These are phyloP conservation scores for Seiridium cupressi DNA, from an alignment of 2,329 filamentous ascomycete genomes.

Conservation along the genomic window DNA sequence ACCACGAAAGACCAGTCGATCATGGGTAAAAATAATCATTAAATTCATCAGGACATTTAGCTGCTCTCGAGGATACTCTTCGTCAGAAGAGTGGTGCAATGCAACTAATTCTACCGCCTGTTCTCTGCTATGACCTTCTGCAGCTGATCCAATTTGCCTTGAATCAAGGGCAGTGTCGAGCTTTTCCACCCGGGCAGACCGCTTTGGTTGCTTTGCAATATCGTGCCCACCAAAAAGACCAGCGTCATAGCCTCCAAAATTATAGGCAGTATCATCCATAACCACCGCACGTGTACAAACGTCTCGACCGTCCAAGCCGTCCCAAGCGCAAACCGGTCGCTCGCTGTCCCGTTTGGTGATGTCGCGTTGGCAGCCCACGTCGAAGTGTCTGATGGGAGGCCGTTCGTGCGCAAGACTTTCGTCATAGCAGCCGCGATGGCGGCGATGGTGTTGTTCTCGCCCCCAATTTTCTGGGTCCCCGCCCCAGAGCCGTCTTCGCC, in stretches of 20 bases:
- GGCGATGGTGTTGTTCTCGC: slow-evolving; percentile 12
- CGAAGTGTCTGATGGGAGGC: neutral
- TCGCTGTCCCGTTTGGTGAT: neutral
- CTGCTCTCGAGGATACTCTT: too few species aligned
- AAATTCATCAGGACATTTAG: too few species aligned
- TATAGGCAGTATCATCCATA: slow-evolving; percentile 11
- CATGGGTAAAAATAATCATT: too few species aligned
- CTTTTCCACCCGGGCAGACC: slow-evolving; percentile 14
- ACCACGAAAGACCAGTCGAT: too few species aligned
- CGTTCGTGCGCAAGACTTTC: slow-evolving; percentile 7
- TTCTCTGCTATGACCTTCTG: neutral
- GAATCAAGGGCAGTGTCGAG: slow-evolving; percentile 11
- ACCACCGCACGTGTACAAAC: slow-evolving; percentile 12
- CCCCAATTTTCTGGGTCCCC: slow-evolving; percentile 8
- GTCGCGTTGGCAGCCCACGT: neutral
- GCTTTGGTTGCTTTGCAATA: slow-evolving; percentile 9
- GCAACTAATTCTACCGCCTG: neutral
- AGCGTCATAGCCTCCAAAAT: slow-evolving; percentile 7
- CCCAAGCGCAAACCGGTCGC: slow-evolving; percentile 1
- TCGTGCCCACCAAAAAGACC: slow-evolving; percentile 8
- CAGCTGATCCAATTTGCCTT: slow-evolving; percentile 9
- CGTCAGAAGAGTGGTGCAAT: too few species aligned
- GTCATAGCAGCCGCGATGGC: slow-evolving; percentile 12
- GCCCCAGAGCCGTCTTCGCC: slow-evolving; percentile 9
- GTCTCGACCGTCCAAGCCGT: slow-evolving; percentile 10